Percentiles rank a stretch among this genome's conserved stretches.
These are phyloP conservation scores for Eucalyptus caleyi DNA, from an alignment of 345 rosid genomes.

Conservation along the genomic window DNA sequence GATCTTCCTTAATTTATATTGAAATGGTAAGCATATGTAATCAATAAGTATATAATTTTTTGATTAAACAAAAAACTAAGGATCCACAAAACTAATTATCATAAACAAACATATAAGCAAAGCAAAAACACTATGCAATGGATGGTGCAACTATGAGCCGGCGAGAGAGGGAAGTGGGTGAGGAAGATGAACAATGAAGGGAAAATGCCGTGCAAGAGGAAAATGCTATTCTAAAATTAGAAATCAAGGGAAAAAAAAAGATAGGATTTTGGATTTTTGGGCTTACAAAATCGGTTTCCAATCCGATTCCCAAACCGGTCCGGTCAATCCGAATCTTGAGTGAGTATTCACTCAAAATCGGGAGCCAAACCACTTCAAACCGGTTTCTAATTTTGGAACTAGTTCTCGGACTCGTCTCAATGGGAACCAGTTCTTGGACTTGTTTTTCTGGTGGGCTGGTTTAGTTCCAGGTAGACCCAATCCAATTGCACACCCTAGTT, in stretches of 20 bases:
- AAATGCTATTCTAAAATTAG: too few species aligned
- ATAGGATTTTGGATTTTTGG: too few species aligned
- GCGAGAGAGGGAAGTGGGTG: accelerated
- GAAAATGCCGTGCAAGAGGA: too few species aligned
- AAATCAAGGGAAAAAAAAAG: too few species aligned
- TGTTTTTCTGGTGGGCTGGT: accelerated
- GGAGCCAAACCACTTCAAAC: accelerated
- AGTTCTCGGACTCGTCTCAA: accelerated
- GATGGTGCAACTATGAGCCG: accelerated
- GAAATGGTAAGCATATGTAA: too few species aligned
- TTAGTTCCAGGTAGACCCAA: accelerated
- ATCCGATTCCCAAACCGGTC: accelerated
- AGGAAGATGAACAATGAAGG: accelerated
- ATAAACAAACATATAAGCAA: too few species aligned
- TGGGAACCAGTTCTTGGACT: accelerated
- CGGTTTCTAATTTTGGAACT: accelerated
- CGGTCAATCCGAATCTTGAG: accelerated
- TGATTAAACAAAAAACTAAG: too few species aligned
- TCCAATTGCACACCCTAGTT: too few species aligned
- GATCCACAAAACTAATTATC: too few species aligned
- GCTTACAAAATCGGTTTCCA: accelerated
- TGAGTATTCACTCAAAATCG: accelerated
- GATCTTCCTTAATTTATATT: accelerated
- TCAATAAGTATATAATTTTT: too few species aligned
- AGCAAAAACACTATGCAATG: accelerated